Conservation (phyloP, 345 rosid genomes). For the Moricandia arvensis region DNA sequence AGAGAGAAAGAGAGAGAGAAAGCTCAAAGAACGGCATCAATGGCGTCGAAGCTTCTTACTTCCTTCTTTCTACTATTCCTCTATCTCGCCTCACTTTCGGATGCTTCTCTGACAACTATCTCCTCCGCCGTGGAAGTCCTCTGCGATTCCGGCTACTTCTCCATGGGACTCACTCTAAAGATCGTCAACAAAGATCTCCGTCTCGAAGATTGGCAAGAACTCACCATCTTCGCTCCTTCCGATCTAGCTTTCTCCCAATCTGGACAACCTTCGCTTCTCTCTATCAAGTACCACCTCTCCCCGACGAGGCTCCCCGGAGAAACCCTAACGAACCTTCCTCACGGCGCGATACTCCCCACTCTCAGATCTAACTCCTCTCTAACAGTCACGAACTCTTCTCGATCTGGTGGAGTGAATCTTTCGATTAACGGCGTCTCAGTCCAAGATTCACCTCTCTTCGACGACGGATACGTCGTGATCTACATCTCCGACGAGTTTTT, state of each 20-base stretch:
- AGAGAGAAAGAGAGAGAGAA: not conserved
- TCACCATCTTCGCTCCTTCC: slow-evolving; percentile 47
- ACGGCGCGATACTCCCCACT: slow-evolving; percentile 42
- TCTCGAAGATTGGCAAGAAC: slow-evolving; percentile 32
- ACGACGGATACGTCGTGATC: slow-evolving; percentile 36
- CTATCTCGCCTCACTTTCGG: slow-evolving; percentile 4
- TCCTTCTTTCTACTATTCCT: slow-evolving; percentile 8
- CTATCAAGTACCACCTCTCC: slow-evolving; percentile 40
- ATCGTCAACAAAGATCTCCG: slow-evolving; percentile 31
- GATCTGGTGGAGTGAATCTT: not conserved
- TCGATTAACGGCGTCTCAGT: slow-evolving; percentile 40
- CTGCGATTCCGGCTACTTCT: slow-evolving; percentile 43
- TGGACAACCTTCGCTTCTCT: slow-evolving; percentile 43
- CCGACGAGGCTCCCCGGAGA: slow-evolving; percentile 33
- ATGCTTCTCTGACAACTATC: slow-evolving; percentile 23
- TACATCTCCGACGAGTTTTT: slow-evolving; percentile 42
- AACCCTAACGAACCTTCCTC: slow-evolving; percentile 28
- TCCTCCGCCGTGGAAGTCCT: slow-evolving; percentile 37
- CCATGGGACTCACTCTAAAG: slow-evolving; percentile 47
- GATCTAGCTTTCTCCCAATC: slow-evolving; percentile 34
- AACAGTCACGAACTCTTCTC: slow-evolving; percentile 22
- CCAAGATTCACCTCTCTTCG: slow-evolving; percentile 36
- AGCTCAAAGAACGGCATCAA: slow-evolving; percentile 23
- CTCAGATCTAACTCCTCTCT: slow-evolving; percentile 33
- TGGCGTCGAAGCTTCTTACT: slow-evolving; percentile 31